A percentile compares a stretch with the other conserved stretches of the same genome.
Evolutionary conservation across 1,139 yeast species (phyloP).

Genomic region (Taiozyma sp.): DNA sequence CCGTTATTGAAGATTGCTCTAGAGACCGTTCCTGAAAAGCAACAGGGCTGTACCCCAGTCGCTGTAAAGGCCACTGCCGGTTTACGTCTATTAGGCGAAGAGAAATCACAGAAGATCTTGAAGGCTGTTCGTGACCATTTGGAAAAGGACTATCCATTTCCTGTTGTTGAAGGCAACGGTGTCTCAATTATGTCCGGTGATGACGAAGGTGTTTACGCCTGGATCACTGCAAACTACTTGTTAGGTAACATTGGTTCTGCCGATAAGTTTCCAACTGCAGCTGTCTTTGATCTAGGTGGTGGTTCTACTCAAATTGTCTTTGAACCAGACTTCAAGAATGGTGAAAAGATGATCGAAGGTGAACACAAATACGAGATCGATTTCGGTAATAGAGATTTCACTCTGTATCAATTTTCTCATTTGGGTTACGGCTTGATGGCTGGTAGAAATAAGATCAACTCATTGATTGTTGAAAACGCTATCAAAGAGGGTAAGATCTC

Average conservation of each 20-base stretch:
- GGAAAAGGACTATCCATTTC: conserved; percentile 79
- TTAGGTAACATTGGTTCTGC: conserved; percentile 85
- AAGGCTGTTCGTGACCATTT: conserved; percentile 71
- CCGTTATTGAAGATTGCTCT: conserved; percentile 72
- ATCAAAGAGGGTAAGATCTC: conserved; percentile 35
- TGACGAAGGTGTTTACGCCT: conserved; percentile 98
- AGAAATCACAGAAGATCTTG: conserved; percentile 63
- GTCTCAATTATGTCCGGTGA: conserved; percentile 91
- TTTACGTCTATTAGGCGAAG: conserved; percentile 76
- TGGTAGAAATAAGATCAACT: conserved; percentile 80
- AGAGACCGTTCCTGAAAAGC: conserved; percentile 63
- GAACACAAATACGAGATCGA: conserved; percentile 79
- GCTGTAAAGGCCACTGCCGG: conserved; percentile 99
- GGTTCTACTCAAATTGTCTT: conserved; percentile 98
- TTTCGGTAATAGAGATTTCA: conserved; percentile 77
- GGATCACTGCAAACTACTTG: conserved; percentile 94
- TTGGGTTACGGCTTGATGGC: conserved; percentile 94
- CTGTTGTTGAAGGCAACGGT: conserved; percentile 82
- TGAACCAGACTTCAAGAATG: conserved; percentile 68
- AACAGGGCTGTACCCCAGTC: conserved; percentile 79
- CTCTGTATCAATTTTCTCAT: conserved; percentile 92
- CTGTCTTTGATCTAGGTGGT: conserved; percentile 97
- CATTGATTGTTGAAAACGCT: conserved; percentile 46
- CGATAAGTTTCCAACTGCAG: conserved; percentile 77
- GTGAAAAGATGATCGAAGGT: conserved; percentile 68